Evolutionary conservation across 805 yeast species (phyloP).

Genomic region (Millerozyma miso): DNA sequence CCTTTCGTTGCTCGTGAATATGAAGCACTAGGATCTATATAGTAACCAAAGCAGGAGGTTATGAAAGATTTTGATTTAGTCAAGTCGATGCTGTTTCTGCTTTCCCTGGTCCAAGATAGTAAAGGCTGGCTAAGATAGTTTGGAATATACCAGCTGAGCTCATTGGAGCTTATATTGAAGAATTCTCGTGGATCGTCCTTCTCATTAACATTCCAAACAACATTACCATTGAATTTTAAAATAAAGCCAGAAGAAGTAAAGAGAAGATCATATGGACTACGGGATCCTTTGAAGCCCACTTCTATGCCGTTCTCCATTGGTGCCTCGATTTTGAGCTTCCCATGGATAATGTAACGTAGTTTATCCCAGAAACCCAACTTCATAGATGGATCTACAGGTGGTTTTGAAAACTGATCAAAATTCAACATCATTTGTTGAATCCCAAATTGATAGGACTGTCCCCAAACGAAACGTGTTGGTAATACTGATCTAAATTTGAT

Average conservation of each 20-base stretch:
- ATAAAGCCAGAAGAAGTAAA: slow-evolving; percentile 73
- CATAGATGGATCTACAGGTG: slow-evolving; percentile 82
- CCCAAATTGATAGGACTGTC: slow-evolving; percentile 78
- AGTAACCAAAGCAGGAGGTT: slow-evolving; percentile 47
- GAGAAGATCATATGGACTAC: slow-evolving; percentile 72
- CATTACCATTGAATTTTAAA: slow-evolving; percentile 63
- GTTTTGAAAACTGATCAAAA: slow-evolving; percentile 81
- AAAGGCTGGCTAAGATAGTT: slow-evolving; percentile 54
- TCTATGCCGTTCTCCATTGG: slow-evolving; percentile 46
- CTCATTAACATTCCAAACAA: slow-evolving; percentile 57
- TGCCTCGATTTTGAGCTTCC: slow-evolving; percentile 54
- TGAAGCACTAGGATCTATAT: slow-evolving; percentile 25
- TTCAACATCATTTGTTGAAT: slow-evolving; percentile 74
- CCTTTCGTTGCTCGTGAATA: slow-evolving; percentile 3
- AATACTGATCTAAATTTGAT: slow-evolving; percentile 50
- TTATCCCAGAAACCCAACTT: slow-evolving; percentile 94
- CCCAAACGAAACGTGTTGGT: slow-evolving; percentile 77
- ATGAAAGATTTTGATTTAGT: slow-evolving; percentile 43
- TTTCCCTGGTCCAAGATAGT: slow-evolving; percentile 56
- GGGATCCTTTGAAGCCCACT: slow-evolving; percentile 66
- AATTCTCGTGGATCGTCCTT: slow-evolving; percentile 66
- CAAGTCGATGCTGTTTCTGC: slow-evolving; percentile 40
- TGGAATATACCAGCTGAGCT: slow-evolving; percentile 69
- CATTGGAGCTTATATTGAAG: slow-evolving; percentile 57
- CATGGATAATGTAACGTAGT: slow-evolving; percentile 71